Evolutionary conservation across 192 early-diverging fungal species (phyloP), one percentile per base, ranked within the genome.

Genomic region (Thoreauomyces humboldtii): DNA sequence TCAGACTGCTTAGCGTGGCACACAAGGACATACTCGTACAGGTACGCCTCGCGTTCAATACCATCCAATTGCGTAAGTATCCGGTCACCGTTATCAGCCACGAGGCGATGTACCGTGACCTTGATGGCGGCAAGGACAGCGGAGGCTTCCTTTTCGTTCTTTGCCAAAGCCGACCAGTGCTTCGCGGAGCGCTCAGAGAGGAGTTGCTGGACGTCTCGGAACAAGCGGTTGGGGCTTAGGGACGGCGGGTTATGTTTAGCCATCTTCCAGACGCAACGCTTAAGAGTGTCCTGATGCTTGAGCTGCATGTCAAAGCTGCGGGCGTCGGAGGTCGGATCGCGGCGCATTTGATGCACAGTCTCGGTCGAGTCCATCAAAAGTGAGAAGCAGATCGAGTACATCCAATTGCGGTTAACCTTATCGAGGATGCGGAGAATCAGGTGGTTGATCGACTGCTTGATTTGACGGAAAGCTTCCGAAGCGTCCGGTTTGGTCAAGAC

Each of bases 241-340:
- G 75, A 78, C 31, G 84, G 76, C 6, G 76, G 65, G 4, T 85
- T 63, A 59, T 27, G 92, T 86, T 97, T 98, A 27, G 95, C 89
- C 32, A 96, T 68, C 62, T 95, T 94, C 97, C 97, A 99, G 42
- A 99, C 63, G 55, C 97, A 99, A 72, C 93, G 94, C 91, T 97
- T 94, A 17, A 91, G 86, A 32, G 96, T 72, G 67, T 98, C 93
- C 29, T 87, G 90, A 67, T 89, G 88, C 66, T 89, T 90, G 24
- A 84, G 80, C 64, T 90, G 73, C 17, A 80, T 67, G 0, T 41
- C 44, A 4, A n/a, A n/a, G n/a, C n/a, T n/a, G n/a, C n/a, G n/a
- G n/a, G n/a, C n/a, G n/a, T n/a, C n/a, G n/a, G n/a, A n/a, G n/a
- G n/a, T n/a, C 61, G 46, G 2, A 22, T 11, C 19, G 6, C 47